Evolutionary conservation across 2,329 filamentous ascomycete genomes (phyloP).

Genomic region (Botryosphaeria dothidea): DNA sequence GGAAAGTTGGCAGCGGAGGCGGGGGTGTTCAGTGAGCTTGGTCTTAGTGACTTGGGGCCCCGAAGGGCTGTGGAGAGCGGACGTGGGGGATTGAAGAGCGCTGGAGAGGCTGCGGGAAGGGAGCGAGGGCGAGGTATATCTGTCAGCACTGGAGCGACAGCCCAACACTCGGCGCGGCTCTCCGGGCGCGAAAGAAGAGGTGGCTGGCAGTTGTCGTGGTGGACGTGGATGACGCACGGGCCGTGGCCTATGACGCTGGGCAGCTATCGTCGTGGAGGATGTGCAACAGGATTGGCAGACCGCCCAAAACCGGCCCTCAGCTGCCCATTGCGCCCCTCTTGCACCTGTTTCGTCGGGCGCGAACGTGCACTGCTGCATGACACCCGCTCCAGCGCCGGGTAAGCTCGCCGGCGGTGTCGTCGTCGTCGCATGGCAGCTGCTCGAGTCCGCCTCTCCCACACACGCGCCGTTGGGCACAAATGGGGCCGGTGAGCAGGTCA

Average conservation of each 20-base stretch:
- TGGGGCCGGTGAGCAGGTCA: background rate
- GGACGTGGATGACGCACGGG: background rate
- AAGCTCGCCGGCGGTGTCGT: background rate
- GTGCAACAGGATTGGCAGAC: slow-evolving; percentile 15
- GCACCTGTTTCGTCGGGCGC: slow-evolving; percentile 1
- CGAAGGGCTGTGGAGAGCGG: background rate
- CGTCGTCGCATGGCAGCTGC: background rate
- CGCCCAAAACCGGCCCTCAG: background rate
- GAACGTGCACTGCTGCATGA: slow-evolving; percentile 2
- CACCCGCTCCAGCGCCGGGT: background rate
- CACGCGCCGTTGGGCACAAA: slow-evolving; percentile 5
- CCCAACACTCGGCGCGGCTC: background rate
- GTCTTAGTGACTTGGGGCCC: background rate
- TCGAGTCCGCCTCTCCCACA: background rate
- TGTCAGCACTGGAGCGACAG: background rate
- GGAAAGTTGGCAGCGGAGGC: slow-evolving; percentile 8
- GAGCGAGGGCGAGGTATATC: background rate
- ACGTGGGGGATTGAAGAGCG: background rate
- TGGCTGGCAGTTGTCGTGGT: background rate
- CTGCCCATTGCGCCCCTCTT: slow-evolving; percentile 11
- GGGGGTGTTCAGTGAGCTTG: background rate
- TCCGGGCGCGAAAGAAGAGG: background rate
- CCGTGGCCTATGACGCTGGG: slow-evolving; percentile 3
- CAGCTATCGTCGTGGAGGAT: slow-evolving; percentile 4
- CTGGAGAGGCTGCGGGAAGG: background rate